Percentiles rank a stretch among this genome's conserved stretches.
Evolutionary conservation across 768 basidiomycete species (phyloP).

Genomic region (Termitomyces sp.): DNA sequence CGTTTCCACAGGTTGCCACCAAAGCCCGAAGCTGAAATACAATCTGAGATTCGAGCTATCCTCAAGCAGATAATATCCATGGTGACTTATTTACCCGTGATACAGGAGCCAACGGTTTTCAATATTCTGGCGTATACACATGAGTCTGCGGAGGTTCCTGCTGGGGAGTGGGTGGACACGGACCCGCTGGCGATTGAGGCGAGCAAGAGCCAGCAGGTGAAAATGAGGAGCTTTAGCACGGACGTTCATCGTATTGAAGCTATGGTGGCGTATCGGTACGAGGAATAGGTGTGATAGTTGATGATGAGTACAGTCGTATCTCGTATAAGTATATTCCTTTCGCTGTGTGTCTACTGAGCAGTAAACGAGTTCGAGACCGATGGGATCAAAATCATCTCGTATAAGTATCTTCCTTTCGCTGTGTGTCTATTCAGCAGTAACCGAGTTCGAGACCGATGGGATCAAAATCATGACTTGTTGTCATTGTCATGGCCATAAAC

Average conservation of each 20-base stretch:
- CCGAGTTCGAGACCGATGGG: conserved; percentile 21
- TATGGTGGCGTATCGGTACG: conserved; percentile 96
- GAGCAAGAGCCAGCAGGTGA: conserved; percentile 89
- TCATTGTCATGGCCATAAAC: conserved; percentile 24
- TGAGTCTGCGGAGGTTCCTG: conserved; percentile 87
- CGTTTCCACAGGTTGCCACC: conserved; percentile 35
- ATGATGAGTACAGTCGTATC: neutral
- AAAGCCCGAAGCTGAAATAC: conserved; percentile 85
- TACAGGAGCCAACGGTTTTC: conserved; percentile 94
- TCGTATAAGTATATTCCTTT: neutral
- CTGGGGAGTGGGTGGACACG: conserved; percentile 93
- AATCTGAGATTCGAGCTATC: conserved; percentile 95
- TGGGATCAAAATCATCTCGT: conserved; percentile 22
- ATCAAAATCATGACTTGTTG: conserved; percentile 14
- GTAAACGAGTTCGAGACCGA: conserved; percentile 16
- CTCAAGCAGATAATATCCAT: conserved; percentile 97
- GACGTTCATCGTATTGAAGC: conserved; percentile 97
- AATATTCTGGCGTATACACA: conserved; percentile 96
- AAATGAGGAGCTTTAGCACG: conserved; percentile 93
- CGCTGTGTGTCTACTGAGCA: neutral
- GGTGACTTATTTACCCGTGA: conserved; percentile 93
- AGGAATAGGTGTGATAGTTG: conserved; percentile 44
- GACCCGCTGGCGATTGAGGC: conserved; percentile 91
- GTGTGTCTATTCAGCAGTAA: neutral
- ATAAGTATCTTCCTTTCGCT: neutral